These are phyloP conservation scores for Scedosporium minutisporum DNA, from an alignment of 2,329 filamentous ascomycete genomes.

Conservation along the genomic window DNA sequence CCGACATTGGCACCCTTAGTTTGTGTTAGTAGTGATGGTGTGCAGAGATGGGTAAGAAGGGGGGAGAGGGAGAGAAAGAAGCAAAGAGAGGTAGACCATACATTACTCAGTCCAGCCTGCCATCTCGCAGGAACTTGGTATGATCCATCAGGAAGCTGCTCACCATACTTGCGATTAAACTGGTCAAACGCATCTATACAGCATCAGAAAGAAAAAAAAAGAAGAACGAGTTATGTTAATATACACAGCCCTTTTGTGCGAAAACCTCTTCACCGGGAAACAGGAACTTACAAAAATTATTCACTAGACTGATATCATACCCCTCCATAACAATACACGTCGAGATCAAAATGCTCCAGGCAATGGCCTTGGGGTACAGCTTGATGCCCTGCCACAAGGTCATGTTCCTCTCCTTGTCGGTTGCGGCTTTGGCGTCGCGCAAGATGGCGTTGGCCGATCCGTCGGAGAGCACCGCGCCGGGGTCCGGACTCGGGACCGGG, in stretches of 20 bases:
- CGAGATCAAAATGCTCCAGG: slow-evolving; percentile 26
- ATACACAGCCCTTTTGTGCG: neutral
- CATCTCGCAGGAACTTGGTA: slow-evolving; percentile 36
- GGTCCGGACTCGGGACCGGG: neutral
- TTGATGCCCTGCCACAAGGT: slow-evolving; percentile 65
- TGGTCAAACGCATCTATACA: slow-evolving; percentile 6
- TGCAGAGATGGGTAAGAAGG: neutral
- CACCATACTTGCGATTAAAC: slow-evolving; percentile 20
- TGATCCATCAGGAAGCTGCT: slow-evolving; percentile 9
- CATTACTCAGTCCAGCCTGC: slow-evolving; percentile 29
- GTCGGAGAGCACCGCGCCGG: neutral
- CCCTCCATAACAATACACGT: slow-evolving; percentile 33
- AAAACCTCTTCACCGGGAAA: no score
- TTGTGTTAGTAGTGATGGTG: slow-evolving; percentile 49
- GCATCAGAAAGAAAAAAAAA: neutral
- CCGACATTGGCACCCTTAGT: slow-evolving; percentile 51
- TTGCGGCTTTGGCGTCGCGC: slow-evolving; percentile 23
- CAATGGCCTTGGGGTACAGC: slow-evolving; percentile 55
- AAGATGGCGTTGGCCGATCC: neutral
- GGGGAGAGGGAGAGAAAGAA: slow-evolving; percentile 30
- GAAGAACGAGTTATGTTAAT: no score
- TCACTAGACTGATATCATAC: slow-evolving; percentile 25
- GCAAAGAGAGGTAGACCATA: slow-evolving; percentile 25
- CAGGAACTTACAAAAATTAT: slow-evolving; percentile 41
- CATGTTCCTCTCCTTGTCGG: slow-evolving; percentile 59